phyloP scores from a whole-genome alignment of 2,329 filamentous ascomycete species.

The Periconia digitata region DNA sequence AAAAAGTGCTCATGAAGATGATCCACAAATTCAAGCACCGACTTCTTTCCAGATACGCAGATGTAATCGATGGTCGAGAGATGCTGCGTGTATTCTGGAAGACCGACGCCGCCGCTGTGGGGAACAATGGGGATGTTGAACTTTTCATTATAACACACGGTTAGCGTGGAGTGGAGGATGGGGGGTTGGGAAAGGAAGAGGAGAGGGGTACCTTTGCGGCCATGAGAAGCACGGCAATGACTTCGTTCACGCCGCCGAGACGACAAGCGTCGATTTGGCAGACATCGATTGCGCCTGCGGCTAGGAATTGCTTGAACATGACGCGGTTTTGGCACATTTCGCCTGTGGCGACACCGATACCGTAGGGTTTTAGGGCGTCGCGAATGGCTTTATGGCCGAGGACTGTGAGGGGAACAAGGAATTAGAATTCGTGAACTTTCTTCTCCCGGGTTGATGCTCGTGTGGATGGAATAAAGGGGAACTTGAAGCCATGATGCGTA shows the following conservation, averaged over 20 bases:
- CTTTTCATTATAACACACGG: slow-evolving; percentile 18
- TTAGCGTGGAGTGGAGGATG: neutral
- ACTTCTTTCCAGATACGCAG: slow-evolving; percentile 77
- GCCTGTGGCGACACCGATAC: slow-evolving; percentile 84
- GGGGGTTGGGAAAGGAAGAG: neutral
- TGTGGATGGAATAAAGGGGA: neutral
- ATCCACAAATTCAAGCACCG: slow-evolving; percentile 87
- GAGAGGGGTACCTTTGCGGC: slow-evolving; percentile 60
- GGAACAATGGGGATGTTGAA: slow-evolving; percentile 81
- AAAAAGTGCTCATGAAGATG: slow-evolving; percentile 93
- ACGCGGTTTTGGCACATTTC: slow-evolving; percentile 97
- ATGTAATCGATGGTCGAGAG: slow-evolving; percentile 92
- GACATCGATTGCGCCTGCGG: slow-evolving; percentile 78
- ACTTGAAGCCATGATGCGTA: too few relatives aligned
- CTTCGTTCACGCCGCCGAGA: slow-evolving; percentile 88
- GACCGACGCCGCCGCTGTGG: slow-evolving; percentile 83
- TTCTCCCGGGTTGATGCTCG: neutral
- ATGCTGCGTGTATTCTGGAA: slow-evolving; percentile 94
- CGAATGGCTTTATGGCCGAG: slow-evolving; percentile 84
- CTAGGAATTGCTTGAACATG: slow-evolving; percentile 88
- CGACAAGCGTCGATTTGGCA: slow-evolving; percentile 91
- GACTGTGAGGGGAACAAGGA: slow-evolving; percentile 51
- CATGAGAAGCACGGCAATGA: slow-evolving; percentile 84
- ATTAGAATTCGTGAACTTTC: neutral
- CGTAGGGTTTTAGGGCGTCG: slow-evolving; percentile 72